Evolutionary conservation across 306 rosid species (phyloP), one percentile per base, ranked within the genome.

Genomic region (Lagenaria siceraria): DNA sequence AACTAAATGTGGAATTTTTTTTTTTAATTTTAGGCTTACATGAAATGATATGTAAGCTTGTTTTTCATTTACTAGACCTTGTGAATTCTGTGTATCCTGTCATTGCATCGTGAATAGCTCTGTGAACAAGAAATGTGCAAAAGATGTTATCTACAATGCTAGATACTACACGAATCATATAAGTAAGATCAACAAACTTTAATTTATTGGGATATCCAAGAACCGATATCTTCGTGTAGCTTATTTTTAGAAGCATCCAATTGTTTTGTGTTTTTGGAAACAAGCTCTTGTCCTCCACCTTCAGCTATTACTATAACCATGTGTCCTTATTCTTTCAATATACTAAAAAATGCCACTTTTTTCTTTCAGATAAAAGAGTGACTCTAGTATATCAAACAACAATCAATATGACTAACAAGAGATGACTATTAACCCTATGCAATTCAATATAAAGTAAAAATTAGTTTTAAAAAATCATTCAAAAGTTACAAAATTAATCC

Each of bases 331-430:
- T 90, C 91, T 71, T 86, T 88, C 90, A 42, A 88, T 81, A 64
- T 73, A 88, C 78, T 88, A 88, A 49, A 85, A 78, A 0, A 90
- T 85, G 25, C 92, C 96, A 53, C 91, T 90, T 6, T 83, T 21
- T 25, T 92, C 96, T 56, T 90, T 89, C 19, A 90, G 83, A 81
- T 87, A 85, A 66, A 90, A 90, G 46, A 81, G 92, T 4, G 96
- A 88, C n/a, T 90, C 96, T 29, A 92, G 96, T 70, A 90, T 88
- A 90, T 88, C 86, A 88, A 77, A 81, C 92, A 90, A 66, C 92
- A 90, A 77, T 90, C 96, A 8, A 90, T 90, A 6, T 90, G 43
- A 82, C 91, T 88, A 0, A 88, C 96, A 77, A 90, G 91, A 74
- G 88, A 88, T 84, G 25, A 91, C 89, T 73, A 90, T 90, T 56